These are phyloP conservation scores for Entomortierella parvispora DNA, from an alignment of 192 early-diverging fungal species.

Conservation along the genomic window DNA sequence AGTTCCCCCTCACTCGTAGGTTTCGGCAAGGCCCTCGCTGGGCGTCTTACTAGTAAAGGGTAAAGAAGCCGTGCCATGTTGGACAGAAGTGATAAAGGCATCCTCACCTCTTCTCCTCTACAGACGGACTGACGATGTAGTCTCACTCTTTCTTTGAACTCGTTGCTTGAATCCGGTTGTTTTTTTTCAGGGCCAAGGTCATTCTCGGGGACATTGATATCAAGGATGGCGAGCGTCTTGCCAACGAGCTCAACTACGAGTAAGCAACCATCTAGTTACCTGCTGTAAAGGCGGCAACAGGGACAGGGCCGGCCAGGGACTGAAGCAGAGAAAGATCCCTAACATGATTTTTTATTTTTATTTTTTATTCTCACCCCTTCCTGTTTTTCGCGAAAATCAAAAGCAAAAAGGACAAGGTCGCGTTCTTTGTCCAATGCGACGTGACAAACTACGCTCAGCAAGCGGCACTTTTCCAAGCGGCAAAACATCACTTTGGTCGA, in stretches of 20 bases:
- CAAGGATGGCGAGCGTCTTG: conserved; percentile 36
- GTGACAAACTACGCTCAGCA: conserved; percentile 53
- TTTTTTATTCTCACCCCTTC: not conserved
- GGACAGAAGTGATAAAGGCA: not conserved
- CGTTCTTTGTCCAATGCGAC: conserved; percentile 61
- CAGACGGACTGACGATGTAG: not conserved
- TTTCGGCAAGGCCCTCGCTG: conserved; percentile 70
- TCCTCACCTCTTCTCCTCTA: not conserved
- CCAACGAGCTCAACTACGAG: conserved; percentile 30
- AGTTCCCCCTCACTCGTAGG: conserved; percentile 19
- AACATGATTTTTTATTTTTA: not conserved
- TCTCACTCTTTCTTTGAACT: not conserved
- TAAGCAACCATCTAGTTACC: not conserved
- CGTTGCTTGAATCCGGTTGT: not conserved
- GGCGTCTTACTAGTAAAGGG: conserved; percentile 59
- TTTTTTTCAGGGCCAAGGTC: conserved; percentile 61
- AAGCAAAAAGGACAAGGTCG: conserved; percentile 38
- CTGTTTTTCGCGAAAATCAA: not conserved
- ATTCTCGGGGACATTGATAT: conserved; percentile 68
- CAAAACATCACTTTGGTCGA: conserved; percentile 60
- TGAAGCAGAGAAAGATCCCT: not conserved
- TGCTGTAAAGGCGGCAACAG: not conserved
- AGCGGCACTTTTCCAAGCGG: conserved; percentile 42
- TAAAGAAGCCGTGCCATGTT: not conserved
- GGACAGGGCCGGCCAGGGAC: not conserved